Evolutionary conservation across 1,284 basidiomycete species (phyloP), one percentile per base, ranked within the genome.

Genomic region (Violaceomyces palustris): DNA sequence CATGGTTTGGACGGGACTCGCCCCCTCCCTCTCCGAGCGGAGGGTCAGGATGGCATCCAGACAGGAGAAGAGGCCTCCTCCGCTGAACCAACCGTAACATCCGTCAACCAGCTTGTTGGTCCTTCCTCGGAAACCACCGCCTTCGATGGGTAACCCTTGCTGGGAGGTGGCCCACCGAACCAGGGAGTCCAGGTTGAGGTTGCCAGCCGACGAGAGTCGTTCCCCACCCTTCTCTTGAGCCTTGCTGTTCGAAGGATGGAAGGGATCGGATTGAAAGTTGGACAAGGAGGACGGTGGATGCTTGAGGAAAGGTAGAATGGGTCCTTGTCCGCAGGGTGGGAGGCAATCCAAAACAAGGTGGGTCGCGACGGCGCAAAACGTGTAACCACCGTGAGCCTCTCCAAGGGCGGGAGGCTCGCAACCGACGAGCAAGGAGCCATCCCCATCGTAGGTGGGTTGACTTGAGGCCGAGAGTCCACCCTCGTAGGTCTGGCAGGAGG

Each of bases 61-160:
- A n/a, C n/a, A n/a, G 0, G 82, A 79, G 69, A 94, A 87, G n/a
- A 86, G 81, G 0, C 92, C 92, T 2, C 88, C 93, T 22, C 92
- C 88, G 87, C 91, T 61, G 49, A 73, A 98, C 94, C 94, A 98
- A 24, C 87, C 85, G 74, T 98, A 99, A 75, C 94, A 99, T 3
- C 93, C 94, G 68, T 99, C 94, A 0, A 99, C 93, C 11, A 99
- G 81, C 75, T 99, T 99, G 74, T 98, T 99, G 48, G 88, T 89
- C 32, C 94, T 79, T 0, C 94, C 94, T 35, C 82, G 81, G 76
- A 98, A 97, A 0, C 93, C 94, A 3, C 91, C 92, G 3, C 90
- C 79, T 67, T 98, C 93, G 21, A 81, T 79, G 21, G 84, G 83
- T 0, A 77, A 74, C 0, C 90, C 91, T 72, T 99, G 94, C 83